Conservation (phyloP, 805 yeast genomes). For the Wickerhamiella occidentalis region DNA sequence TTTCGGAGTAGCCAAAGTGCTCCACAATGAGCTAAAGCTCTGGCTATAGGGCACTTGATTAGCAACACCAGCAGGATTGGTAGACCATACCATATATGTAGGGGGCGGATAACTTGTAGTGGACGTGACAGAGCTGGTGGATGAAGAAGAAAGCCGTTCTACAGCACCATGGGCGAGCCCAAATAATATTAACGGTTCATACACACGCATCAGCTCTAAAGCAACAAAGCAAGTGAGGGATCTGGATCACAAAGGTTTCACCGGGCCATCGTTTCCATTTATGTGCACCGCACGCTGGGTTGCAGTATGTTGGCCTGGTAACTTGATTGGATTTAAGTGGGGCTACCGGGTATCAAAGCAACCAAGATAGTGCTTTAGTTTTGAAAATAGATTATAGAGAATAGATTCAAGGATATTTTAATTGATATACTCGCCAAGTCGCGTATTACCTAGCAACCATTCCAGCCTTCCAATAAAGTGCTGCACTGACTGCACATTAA, state of each 20-base stretch:
- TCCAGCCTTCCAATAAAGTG: background rate
- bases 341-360: too few species aligned
- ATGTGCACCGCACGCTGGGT: background rate
- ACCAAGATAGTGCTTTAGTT: too few species aligned
- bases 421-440: too few species aligned
- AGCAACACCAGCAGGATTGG: slow-evolving; percentile 22
- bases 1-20: slow-evolving; percentile 35
- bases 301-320: too few species aligned
- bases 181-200: background rate
- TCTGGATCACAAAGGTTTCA: background rate
- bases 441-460: background rate
- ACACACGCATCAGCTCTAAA: background rate
- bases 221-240: background rate
- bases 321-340: background rate
- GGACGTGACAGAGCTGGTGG: background rate
- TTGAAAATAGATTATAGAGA: too few species aligned
- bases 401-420: too few species aligned
- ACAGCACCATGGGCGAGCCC: background rate
- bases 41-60: slow-evolving; percentile 33
- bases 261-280: background rate
- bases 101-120: background rate
- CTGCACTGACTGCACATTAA: background rate
- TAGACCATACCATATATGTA: slow-evolving; percentile 4
- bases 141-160: background rate
- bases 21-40: slow-evolving; percentile 28